Evolutionary conservation across 768 basidiomycete genomes (phyloP).

Genomic region (Tylopilus subfusipes): DNA sequence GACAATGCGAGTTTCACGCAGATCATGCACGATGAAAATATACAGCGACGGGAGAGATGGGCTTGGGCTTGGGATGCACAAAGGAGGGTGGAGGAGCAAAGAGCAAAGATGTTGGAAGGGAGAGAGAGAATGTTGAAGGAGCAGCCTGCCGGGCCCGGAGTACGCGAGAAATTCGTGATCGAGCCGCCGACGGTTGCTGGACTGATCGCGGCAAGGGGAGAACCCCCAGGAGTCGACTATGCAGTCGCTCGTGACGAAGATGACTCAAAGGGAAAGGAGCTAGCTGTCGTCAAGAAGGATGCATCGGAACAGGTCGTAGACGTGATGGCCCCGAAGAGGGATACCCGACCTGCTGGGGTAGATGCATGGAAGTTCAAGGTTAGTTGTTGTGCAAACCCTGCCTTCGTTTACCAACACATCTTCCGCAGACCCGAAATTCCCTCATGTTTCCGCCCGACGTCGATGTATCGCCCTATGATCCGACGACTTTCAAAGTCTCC

Average conservation of each 20-base stretch:
- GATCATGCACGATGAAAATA: slow-evolving; percentile 88
- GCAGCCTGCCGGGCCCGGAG: slow-evolving; percentile 56
- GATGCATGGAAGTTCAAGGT: slow-evolving; percentile 85
- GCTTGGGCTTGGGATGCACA: slow-evolving; percentile 97
- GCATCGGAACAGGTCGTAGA: slow-evolving; percentile 42
- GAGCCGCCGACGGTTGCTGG: slow-evolving; percentile 56
- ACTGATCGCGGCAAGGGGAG: slow-evolving; percentile 42
- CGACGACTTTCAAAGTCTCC: slow-evolving; percentile 30
- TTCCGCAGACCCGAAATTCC: slow-evolving; percentile 77
- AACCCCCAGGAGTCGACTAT: not conserved
- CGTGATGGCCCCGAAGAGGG: slow-evolving; percentile 79
- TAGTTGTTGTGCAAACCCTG: slow-evolving; percentile 10
- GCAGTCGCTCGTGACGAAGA: slow-evolving; percentile 25
- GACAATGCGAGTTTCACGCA: slow-evolving; percentile 97
- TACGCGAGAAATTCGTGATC: slow-evolving; percentile 63
- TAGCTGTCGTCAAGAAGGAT: slow-evolving; percentile 22
- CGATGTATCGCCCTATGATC: slow-evolving; percentile 75
- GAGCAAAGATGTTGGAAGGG: slow-evolving; percentile 59
- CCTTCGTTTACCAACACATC: not conserved
- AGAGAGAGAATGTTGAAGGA: slow-evolving; percentile 74
- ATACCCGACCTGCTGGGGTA: slow-evolving; percentile 66
- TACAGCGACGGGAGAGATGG: slow-evolving; percentile 72
- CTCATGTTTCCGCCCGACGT: slow-evolving; percentile 96
- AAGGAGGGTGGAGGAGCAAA: slow-evolving; percentile 66
- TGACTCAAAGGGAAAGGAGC: slow-evolving; percentile 23